Base-by-base conservation (phyloP, 805 yeast genomes). In the Candida michaelii region DNA sequence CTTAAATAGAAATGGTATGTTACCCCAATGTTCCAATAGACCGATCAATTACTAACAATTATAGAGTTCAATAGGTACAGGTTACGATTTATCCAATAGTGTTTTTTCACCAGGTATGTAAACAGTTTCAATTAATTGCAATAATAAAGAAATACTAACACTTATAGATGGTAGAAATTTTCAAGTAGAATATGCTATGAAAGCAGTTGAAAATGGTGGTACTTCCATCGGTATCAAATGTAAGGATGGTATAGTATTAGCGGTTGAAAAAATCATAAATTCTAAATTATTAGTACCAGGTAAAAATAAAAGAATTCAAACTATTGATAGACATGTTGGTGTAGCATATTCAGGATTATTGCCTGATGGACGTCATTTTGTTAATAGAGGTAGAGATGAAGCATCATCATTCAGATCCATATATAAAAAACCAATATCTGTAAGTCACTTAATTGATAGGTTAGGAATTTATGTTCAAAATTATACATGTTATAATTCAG, bases 161-260 rank as follows among this genome's bases (percentile, higher is more conserved):
- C 71, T 25, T 65, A 5, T 30, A 47, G 96, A 89, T 62, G 96
- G 96, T 30, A 79, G 96, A 71, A 88, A 87, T 65, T 93, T 93
- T 72, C 99, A 93, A 66, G 99, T 93, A 14, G 99, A 93, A 65
- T 93, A 93, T 58, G 99, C 99, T 24, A 77, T 85, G 56, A 93
- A 93, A 62, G 99, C 99, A 1, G 98, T 91, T 2, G 99, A 93
- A 65, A 90, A 89, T 58, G 97, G 97, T 38, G 95, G 97, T 9
- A 93, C 99, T 0, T 83, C 97, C 15, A 75, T 93, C 54, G 99
- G 97, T 30, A 83, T 93, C 61, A 86, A 87, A 61, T 89, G 86
- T 68, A 79, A 79, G 56, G 98, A 91, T 61, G 99, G 99, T 41
- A 77, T 93, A 27, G 96, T 93, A n/a, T 77, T 93, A 52, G 99